Base-by-base conservation (phyloP, 352 stramenopile genomes). In the Aphanomyces astaci region DNA sequence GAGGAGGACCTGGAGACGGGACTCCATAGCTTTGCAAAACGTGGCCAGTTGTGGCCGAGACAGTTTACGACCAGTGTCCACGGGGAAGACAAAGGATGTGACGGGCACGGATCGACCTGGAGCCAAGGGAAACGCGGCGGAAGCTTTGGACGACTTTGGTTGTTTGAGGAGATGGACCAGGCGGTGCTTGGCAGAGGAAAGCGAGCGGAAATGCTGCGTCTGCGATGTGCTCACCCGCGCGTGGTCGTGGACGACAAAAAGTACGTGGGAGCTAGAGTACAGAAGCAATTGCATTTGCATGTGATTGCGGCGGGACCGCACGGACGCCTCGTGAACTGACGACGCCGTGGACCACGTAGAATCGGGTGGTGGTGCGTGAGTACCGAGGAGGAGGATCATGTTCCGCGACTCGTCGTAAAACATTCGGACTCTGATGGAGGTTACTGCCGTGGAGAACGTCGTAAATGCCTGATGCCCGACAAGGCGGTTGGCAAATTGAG, bases 11-110 rank as follows among this genome's bases (percentile, higher is more conserved):
- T 49, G 32, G 10, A 65, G 31, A 4, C 39, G 33, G 2, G 17
- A 17, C 30, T 65, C 56, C 33, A 65, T 65, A 15, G 56, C 56
- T 51, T 65, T 65, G 56, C 56, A 65, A 24, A 65, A 65, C 24
- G 56, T 43, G 24, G 48, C 53, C 28, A 53, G 51, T 11, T 32
- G 13, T 4, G 56, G 15, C 11, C 56, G 56, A 15, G 48, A 55
- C 13, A n/a, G 31, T 53, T 65, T 65, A 24, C 25, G 25, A 3
- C 31, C 25, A 24, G 33, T 22, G 3, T 22, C 22, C 15, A 48
- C 15, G 4, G 56, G 56, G 22, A 65, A 65, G 2, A 65, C 56
- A 48, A 52, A 53, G n/a, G 28, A 4, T 2, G 39, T 13, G 22
- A 65, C 4, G 28, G 56, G 56, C 36, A 65, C 56, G 39, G 24